Evolutionary conservation across 164 flowering plant species (phyloP).

Genomic region (Brasenia schreberi): DNA sequence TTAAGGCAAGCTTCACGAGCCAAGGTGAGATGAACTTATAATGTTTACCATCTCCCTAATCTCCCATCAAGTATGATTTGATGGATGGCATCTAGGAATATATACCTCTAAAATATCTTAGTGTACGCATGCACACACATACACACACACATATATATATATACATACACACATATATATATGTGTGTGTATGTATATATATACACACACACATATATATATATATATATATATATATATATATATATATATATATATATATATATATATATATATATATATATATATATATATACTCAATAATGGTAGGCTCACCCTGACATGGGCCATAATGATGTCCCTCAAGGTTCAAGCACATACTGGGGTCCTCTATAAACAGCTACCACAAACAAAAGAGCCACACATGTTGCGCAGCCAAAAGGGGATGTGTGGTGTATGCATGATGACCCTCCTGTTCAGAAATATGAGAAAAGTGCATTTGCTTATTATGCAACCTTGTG

Average conservation of each 20-base stretch:
- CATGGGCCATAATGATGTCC: no score
- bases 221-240: neutral
- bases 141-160: neutral
- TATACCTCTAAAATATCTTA: neutral
- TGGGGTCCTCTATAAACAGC: no score
- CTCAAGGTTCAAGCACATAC: no score
- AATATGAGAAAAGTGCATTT: neutral
- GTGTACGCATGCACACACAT: neutral
- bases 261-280: conserved; percentile 1
- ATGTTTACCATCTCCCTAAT: no score
- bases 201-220: neutral
- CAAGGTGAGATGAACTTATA: no score
- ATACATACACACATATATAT: neutral
- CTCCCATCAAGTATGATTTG: no score
- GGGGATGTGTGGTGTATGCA: neutral
- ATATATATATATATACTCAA: neutral
- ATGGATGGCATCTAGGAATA: neutral
- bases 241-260: conserved; percentile 1
- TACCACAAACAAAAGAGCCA: no score
- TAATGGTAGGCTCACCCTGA: neutral
- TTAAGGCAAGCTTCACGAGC: no score
- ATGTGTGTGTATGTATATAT: neutral
- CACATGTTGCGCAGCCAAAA: no score
- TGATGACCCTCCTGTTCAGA: neutral
- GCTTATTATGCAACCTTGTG: no score